Percentiles rank a stretch among this genome's conserved stretches.
Conservation (phyloP, 140 eudicot genomes). For the Ambrosia hybrid region DNA sequence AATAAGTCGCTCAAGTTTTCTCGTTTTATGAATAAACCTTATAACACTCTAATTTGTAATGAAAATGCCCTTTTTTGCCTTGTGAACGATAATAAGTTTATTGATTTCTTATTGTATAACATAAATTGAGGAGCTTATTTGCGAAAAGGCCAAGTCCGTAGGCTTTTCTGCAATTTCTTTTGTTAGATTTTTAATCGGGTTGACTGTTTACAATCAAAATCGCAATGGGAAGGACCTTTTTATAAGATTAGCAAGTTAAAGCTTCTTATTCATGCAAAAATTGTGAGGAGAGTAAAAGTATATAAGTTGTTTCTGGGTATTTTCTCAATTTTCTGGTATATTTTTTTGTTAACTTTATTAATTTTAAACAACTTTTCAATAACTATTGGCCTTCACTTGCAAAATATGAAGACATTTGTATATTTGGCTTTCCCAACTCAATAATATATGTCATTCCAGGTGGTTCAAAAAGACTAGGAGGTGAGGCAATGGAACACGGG, state of each 20-base stretch:
- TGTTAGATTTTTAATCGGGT: too few species aligned
- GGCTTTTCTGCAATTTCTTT: too few species aligned
- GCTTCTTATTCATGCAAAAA: neutral
- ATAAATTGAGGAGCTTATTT: neutral
- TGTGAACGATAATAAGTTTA: neutral
- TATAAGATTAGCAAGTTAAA: neutral
- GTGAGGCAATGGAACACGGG: constrained; percentile 56
- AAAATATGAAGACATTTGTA: too few species aligned
- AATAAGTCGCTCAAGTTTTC: neutral
- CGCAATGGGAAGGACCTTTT: neutral
- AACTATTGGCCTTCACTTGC: neutral
- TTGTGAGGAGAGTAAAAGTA: neutral
- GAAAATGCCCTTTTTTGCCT: too few species aligned
- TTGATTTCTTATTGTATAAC: neutral
- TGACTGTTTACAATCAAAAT: neutral
- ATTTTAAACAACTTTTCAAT: neutral
- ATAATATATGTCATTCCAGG: constrained; percentile 44
- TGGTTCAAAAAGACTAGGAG: constrained; percentile 39
- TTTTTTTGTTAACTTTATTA: neutral
- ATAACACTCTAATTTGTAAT: too few species aligned
- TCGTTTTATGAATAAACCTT: neutral
- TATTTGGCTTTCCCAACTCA: too few species aligned
- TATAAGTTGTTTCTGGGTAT: neutral
- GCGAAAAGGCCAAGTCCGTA: too few species aligned
- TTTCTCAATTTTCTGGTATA: neutral